Conservation (phyloP, 257 asterid genomes). For the Solanum virginianum region DNA sequence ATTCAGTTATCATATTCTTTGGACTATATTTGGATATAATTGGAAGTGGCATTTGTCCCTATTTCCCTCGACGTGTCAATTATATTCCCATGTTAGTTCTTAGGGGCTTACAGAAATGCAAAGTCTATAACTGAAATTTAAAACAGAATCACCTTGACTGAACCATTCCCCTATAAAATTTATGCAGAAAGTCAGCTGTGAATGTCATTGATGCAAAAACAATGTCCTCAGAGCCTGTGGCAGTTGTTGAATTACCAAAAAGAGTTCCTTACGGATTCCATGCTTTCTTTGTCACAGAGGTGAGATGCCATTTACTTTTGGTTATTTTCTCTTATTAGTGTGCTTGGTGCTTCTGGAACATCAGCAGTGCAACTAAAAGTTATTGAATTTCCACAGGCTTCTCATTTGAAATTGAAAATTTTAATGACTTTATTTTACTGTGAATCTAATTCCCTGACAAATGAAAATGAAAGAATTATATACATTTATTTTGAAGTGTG, state of each 20-base stretch:
- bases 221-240: constrained; percentile 82
- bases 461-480: not conserved
- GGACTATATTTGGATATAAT: not conserved
- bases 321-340: not conserved
- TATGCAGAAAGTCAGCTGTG: constrained; percentile 68
- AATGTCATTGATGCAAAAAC: constrained; percentile 89
- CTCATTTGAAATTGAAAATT: not conserved
- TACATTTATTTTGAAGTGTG: not conserved
- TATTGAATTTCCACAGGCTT: not conserved
- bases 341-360: not conserved
- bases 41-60: not conserved
- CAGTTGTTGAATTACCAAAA: constrained; percentile 63
- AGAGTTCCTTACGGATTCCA: constrained; percentile 96
- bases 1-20: not conserved
- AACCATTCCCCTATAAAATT: not conserved
- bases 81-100: not conserved
- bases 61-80: not conserved
- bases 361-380: not conserved
- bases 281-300: constrained; percentile 93
- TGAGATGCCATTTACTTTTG: constrained; percentile 5
- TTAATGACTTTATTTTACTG: not conserved
- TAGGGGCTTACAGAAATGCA: not conserved
- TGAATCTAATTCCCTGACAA: not conserved
- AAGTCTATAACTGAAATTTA: not conserved
- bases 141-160: not conserved